Evolutionary conservation across 2,329 filamentous ascomycete genomes (phyloP), one percentile per base, ranked within the genome.

Genomic region (Trichothecium roseum): DNA sequence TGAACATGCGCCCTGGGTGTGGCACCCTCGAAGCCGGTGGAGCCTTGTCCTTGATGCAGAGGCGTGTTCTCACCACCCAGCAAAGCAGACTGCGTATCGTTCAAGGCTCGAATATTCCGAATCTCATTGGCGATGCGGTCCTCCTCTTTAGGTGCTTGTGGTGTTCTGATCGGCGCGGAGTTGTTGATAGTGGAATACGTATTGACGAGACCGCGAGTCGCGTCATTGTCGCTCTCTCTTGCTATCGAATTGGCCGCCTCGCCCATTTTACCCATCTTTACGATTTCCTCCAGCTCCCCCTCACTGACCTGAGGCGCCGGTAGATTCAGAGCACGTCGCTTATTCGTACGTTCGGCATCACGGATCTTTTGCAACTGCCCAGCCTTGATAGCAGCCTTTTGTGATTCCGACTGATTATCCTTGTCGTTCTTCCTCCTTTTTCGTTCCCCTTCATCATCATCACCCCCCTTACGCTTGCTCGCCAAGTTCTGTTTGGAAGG

Each of bases 101-200:
- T 96, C 34, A 95, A 66, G 7, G 91, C 85, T 44, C 84, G 77
- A 32, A 95, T 94, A 54, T 98, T 96, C 39, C 81, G 78, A 42
- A 96, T 89, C 59, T 98, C 91, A 55, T 96, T 98, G 45, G 89
- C 87, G 40, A 98, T 91, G 45, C 86, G 81, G 50, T 98, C 91
- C 54, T 98, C 88, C 54, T 94, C 85, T 32, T 87, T 83, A 0
- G 91, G 84, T 4, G 88, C 91, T 56, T 81, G 79, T 4, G 91
- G 91, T 4, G 91, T 98, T 42, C 91, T 78, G 42, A 98, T 94
- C 0, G 91, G 91, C 10, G 86, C 88, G 40, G 72, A 78, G 36
- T 76, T 80, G 52, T 91, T 82, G 35, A 94, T 74, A 28, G 75
- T 78, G 13, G 82, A 77, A 57, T 98, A 98, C 47, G 87, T 84